Conservation (phyloP, 805 yeast species). For the Candida rishiriensis region DNA sequence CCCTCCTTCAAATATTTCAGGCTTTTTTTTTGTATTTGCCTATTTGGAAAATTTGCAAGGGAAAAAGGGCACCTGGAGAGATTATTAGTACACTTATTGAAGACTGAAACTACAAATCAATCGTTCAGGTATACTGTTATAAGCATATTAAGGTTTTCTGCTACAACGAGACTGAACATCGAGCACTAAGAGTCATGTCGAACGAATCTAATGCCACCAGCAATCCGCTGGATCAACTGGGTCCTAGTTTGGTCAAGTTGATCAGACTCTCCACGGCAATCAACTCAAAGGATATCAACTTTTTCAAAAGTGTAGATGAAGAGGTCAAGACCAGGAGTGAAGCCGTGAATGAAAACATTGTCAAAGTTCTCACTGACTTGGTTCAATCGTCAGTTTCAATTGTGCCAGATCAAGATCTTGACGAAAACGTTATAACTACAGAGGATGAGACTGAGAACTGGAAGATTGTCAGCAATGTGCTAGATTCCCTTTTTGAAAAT, state of each 20-base stretch:
- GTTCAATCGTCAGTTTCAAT: conserved; percentile 23
- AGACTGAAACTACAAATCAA: too few species aligned
- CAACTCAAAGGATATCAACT: conserved; percentile 77
- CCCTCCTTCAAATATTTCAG: too few species aligned
- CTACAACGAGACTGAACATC: too few species aligned
- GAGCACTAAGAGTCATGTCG: too few species aligned
- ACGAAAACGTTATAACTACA: conserved; percentile 21
- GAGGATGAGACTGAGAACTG: conserved; percentile 45
- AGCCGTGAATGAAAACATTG: conserved; percentile 36
- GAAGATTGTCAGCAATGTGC: conserved; percentile 54
- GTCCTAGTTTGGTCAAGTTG: conserved; percentile 49
- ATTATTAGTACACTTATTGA: too few species aligned
- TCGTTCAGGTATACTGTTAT: too few species aligned
- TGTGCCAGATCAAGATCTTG: conserved; percentile 22
- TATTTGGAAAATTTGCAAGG: too few species aligned
- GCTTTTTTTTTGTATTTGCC: too few species aligned
- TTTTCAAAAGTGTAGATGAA: conserved; percentile 61
- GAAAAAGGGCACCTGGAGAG: too few species aligned
- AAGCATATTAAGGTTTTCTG: too few species aligned
- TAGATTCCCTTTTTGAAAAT: conserved; percentile 74
- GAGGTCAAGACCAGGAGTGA: conserved; percentile 37
- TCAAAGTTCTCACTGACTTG: conserved; percentile 43
- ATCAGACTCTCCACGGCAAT: conserved; percentile 66
- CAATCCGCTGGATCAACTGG: conserved; percentile 23
- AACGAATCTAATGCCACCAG: too few species aligned